Evolutionary conservation across 805 yeast genomes (phyloP).

Genomic region (Wickerhamiella shivajii): DNA sequence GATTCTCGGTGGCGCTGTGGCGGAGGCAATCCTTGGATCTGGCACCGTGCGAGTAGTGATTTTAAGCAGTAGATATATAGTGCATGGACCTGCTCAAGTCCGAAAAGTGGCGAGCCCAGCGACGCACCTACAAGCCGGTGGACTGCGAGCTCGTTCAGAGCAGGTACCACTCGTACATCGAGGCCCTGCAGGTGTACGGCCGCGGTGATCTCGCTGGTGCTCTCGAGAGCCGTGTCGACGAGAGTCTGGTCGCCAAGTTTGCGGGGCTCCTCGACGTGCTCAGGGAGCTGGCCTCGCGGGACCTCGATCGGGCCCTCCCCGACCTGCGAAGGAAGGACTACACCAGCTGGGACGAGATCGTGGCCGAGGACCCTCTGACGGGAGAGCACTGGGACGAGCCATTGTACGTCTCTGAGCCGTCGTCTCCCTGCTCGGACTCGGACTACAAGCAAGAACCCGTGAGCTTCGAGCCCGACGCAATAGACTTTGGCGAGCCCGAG

Average conservation of each 20-base stretch:
- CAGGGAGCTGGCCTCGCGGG: conserved; percentile 13
- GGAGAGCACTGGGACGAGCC: conserved; percentile 21
- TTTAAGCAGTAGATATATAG: no score
- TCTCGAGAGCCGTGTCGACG: conserved; percentile 16
- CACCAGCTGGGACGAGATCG: conserved; percentile 19
- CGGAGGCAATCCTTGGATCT: no score
- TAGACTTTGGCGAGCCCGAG: no score
- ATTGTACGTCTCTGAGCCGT: no score
- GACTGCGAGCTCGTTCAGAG: conserved; percentile 13
- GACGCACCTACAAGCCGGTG: conserved; percentile 9
- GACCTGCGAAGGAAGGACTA: conserved; percentile 1
- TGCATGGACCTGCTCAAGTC: conserved; percentile 2
- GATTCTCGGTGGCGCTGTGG: no score
- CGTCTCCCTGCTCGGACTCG: no score
- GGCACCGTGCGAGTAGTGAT: no score
- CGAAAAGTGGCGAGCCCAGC: conserved; percentile 2
- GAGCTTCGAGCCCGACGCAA: no score
- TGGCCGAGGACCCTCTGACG: conserved; percentile 19
- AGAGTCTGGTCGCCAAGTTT: conserved; percentile 10
- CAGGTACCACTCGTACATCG: conserved; percentile 16
- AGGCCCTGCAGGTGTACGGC: conserved; percentile 21
- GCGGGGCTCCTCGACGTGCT: conserved; percentile 17
- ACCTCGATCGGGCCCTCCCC: conserved; percentile 8
- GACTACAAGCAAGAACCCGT: no score
- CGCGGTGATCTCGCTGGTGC: conserved; percentile 20